These are phyloP conservation scores for Pseudonectria foliicola DNA, from an alignment of 2,329 filamentous ascomycete species.

Conservation along the genomic window DNA sequence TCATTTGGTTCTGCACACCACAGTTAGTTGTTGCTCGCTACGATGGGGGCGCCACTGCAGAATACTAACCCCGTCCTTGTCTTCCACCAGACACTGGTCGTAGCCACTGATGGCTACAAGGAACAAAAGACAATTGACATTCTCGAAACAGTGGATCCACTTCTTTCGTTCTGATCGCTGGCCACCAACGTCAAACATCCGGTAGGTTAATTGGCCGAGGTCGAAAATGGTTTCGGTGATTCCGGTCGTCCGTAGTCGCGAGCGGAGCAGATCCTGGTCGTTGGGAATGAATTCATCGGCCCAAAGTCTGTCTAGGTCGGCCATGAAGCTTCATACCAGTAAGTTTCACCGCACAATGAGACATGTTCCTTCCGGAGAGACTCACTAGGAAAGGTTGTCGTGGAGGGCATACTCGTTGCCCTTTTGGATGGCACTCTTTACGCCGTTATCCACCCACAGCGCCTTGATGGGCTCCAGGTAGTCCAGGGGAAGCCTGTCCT, in stretches of 20 bases:
- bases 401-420: constrained; percentile 96
- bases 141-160: constrained; percentile 96
- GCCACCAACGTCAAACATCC: constrained; percentile 94
- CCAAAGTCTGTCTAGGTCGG: constrained; percentile 69
- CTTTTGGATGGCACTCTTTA: constrained; percentile 81
- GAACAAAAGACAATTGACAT: constrained; percentile 86
- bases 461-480: constrained; percentile 75
- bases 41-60: neutral
- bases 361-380: constrained; percentile 8
- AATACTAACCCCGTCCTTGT: constrained; percentile 79
- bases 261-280: constrained; percentile 90
- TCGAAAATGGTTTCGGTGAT: constrained; percentile 96
- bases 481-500: constrained; percentile 71
- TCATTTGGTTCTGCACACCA: constrained; percentile 73
- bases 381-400: constrained; percentile 91
- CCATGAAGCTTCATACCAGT: constrained; percentile 61
- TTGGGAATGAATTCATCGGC: constrained; percentile 74
- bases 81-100: constrained; percentile 92
- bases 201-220: constrained; percentile 83
- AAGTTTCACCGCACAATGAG: constrained; percentile 14
- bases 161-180: constrained; percentile 92
- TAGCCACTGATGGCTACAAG: constrained; percentile 94
- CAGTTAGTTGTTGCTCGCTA: constrained; percentile 6
- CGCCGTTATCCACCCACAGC: constrained; percentile 77
- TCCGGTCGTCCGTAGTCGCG: constrained; percentile 83